These are phyloP conservation scores for Aspergillus sclerotioniger DNA, from an alignment of 495 filamentous ascomycete species.

Conservation along the genomic window DNA sequence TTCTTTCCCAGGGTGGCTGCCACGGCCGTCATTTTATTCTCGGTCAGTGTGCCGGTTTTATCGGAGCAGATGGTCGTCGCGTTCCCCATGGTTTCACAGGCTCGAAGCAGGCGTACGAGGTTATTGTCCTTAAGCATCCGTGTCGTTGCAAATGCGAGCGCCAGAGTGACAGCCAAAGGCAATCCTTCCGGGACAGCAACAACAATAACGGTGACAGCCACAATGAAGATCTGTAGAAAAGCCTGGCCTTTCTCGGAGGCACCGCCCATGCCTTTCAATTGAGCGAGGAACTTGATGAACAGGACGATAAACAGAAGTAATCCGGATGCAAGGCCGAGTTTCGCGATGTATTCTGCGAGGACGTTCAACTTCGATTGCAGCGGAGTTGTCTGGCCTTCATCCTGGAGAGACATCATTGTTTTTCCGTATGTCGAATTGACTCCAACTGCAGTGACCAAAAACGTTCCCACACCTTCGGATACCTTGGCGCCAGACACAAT, in stretches of 20 bases:
- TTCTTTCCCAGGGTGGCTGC: constrained; percentile 70
- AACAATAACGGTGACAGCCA: constrained; percentile 91
- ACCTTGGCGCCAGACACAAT: constrained; percentile 92
- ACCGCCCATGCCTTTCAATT: constrained; percentile 52
- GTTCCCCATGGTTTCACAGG: constrained; percentile 99
- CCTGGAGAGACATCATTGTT: constrained; percentile 89
- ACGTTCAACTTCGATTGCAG: constrained; percentile 89
- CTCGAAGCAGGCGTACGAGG: constrained; percentile 82
- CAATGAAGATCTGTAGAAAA: constrained; percentile 92
- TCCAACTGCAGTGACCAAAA: constrained; percentile 82
- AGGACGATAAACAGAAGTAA: constrained; percentile 85
- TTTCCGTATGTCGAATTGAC: constrained; percentile 87
- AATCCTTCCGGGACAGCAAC: constrained; percentile 94
- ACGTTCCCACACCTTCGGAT: constrained; percentile 85
- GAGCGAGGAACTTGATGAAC: constrained; percentile 82
- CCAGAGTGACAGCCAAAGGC: constrained; percentile 88
- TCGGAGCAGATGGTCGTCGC: constrained; percentile 95
- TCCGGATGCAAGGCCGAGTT: constrained; percentile 81
- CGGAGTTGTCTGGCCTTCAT: constrained; percentile 90
- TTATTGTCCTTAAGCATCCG: constrained; percentile 96
- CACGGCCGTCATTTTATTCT: constrained; percentile 90
- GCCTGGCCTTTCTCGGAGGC: constrained; percentile 77
- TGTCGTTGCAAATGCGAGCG: constrained; percentile 90
- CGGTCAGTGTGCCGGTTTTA: constrained; percentile 93
- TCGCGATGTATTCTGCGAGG: constrained; percentile 90